Conservation (phyloP, 495 filamentous ascomycete species). For the Penicillium subrubescens region DNA sequence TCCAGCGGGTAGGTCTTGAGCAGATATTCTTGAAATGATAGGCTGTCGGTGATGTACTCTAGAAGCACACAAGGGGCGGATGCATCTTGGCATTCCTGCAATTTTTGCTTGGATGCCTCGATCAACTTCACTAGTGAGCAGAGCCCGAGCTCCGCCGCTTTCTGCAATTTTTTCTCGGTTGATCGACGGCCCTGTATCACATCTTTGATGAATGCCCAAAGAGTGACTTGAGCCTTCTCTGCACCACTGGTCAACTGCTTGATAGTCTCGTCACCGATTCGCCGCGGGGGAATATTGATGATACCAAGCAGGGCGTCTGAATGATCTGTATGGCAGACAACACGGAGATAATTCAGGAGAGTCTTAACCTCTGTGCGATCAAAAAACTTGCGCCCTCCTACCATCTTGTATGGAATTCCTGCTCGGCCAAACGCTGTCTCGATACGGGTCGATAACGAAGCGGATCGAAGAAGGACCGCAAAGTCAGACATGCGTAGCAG, state of each 20-base stretch:
- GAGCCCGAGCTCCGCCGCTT: constrained; percentile 65
- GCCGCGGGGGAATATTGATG: constrained; percentile 81
- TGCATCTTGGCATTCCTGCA: constrained; percentile 51
- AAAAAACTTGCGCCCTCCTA: constrained; percentile 89
- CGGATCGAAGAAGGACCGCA: constrained; percentile 83
- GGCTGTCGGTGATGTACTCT: constrained; percentile 69
- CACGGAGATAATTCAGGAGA: constrained; percentile 84
- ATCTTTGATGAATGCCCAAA: constrained; percentile 75
- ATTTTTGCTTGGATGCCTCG: constrained; percentile 58
- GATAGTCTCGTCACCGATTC: constrained; percentile 80
- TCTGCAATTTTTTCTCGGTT: constrained; percentile 68
- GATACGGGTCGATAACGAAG: constrained; percentile 78
- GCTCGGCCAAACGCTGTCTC: constrained; percentile 82
- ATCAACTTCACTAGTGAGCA: constrained; percentile 64
- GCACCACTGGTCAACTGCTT: constrained; percentile 76
- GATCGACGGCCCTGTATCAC: constrained; percentile 69
- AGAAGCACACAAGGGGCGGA: constrained; percentile 70
- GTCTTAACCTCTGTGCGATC: constrained; percentile 90
- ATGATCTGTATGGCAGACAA: constrained; percentile 82
- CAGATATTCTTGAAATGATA: constrained; percentile 74
- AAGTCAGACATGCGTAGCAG: constrained; percentile 77
- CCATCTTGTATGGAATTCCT: constrained; percentile 92
- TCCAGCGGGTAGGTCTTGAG: constrained; percentile 70
- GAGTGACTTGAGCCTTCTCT: constrained; percentile 58
- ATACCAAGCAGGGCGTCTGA: constrained; percentile 86